Evolutionary conservation across 2,329 filamentous ascomycete genomes (phyloP).

Genomic region (Chrysoporthe puriensis): DNA sequence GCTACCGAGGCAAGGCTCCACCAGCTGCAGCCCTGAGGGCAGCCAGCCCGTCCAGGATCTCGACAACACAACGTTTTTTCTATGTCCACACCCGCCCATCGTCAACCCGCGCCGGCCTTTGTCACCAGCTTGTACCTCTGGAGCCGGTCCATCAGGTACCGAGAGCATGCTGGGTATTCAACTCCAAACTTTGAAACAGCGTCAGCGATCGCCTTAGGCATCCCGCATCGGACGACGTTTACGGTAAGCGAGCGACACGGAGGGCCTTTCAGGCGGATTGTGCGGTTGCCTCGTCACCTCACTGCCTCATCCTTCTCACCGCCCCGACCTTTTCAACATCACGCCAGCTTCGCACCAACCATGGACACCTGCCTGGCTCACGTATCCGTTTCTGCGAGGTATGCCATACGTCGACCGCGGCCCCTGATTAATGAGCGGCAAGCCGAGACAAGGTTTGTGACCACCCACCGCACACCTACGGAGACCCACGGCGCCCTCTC

Average conservation of each 20-base stretch:
- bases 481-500: neutral
- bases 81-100: neutral
- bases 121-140: neutral
- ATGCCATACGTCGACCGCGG: constrained; percentile 1
- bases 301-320: constrained; percentile 6
- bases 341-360: neutral
- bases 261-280: neutral
- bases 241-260: neutral
- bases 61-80: neutral
- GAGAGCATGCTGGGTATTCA: neutral
- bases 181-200: neutral
- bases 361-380: neutral
- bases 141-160: neutral
- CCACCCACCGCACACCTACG: constrained; percentile 9
- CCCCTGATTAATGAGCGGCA: constrained; percentile 25
- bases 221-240: neutral
- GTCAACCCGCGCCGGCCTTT: neutral
- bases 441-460: constrained; percentile 25
- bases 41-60: neutral
- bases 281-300: constrained; percentile 7
- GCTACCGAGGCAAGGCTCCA: neutral
- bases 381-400: neutral
- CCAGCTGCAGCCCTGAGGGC: too few relatives aligned
- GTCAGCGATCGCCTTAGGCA: neutral
- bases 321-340: neutral